Evolutionary conservation across 768 basidiomycete species (phyloP).

Genomic region (Boletus rubescentipes): DNA sequence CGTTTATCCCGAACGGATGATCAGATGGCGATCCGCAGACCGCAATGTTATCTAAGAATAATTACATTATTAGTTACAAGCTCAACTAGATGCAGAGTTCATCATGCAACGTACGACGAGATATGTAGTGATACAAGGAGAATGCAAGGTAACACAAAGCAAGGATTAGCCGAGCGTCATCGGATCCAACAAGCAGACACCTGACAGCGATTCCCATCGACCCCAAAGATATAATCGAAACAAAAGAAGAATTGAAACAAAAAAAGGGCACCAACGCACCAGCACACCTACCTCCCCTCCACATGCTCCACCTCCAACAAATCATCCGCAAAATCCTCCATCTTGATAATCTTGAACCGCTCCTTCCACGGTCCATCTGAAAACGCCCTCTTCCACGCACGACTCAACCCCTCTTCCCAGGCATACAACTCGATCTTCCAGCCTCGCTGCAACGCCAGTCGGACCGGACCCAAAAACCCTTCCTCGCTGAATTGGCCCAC

Average conservation of each 20-base stretch:
- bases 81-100: not conserved
- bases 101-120: not conserved
- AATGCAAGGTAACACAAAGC: slow-evolving; percentile 6
- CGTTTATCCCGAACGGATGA: too few species aligned
- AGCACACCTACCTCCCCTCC: slow-evolving; percentile 17
- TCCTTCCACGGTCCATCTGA: slow-evolving; percentile 46
- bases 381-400: slow-evolving; percentile 74
- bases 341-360: slow-evolving; percentile 54
- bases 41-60: not conserved
- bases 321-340: slow-evolving; percentile 66
- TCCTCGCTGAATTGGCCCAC: slow-evolving; percentile 91
- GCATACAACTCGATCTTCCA: slow-evolving; percentile 96
- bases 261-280: not conserved
- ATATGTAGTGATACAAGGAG: slow-evolving; percentile 8
- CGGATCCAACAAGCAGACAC: not conserved
- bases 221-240: too few species aligned
- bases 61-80: not conserved
- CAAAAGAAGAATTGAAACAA: too few species aligned
- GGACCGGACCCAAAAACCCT: slow-evolving; percentile 86
- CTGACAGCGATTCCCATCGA: not conserved
- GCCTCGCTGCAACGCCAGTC: slow-evolving; percentile 81
- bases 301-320: slow-evolving; percentile 46
- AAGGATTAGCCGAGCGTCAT: not conserved
- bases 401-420: slow-evolving; percentile 83
- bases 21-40: not conserved